A percentile compares a stretch with the other conserved stretches of the same genome.
Conservation (phyloP, 257 asterid species). For the Leptodermis oblonga region DNA sequence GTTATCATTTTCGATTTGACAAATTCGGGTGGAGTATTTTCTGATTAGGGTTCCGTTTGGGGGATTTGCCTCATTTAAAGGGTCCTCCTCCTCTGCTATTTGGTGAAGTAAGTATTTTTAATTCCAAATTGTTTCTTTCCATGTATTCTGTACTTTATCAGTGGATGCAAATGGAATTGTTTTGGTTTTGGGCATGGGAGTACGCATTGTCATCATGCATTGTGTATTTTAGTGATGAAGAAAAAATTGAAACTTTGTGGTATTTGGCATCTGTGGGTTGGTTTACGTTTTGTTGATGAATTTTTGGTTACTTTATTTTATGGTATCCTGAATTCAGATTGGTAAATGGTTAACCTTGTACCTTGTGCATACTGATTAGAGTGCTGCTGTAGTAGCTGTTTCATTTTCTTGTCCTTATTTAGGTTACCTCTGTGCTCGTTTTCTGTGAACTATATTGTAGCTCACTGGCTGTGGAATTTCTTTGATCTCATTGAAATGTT, state of each 20-base stretch:
- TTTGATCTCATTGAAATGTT: background rate
- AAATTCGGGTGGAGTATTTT: background rate
- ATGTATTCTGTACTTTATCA: background rate
- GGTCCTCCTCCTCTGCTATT: conserved; percentile 3
- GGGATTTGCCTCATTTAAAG: background rate
- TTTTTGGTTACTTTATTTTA: too few relatives aligned
- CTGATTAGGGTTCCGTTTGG: conserved; percentile 18
- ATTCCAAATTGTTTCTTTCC: too few relatives aligned
- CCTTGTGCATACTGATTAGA: background rate
- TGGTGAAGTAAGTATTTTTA: background rate
- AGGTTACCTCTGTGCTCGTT: background rate
- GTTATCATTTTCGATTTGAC: background rate
- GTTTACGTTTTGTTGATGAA: background rate
- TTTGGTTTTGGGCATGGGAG: background rate
- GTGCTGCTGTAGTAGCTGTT: background rate
- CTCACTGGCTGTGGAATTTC: background rate
- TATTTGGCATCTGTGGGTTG: background rate
- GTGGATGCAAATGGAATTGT: background rate
- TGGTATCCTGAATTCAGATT: background rate
- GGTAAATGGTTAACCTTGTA: background rate
- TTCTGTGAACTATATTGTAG: background rate
- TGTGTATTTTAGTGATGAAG: background rate
- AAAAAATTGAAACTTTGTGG: background rate
- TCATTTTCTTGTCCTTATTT: background rate
- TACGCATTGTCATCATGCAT: background rate